These are phyloP conservation scores for Penicillium maclennaniae DNA, from an alignment of 495 filamentous ascomycete genomes.

Conservation along the genomic window DNA sequence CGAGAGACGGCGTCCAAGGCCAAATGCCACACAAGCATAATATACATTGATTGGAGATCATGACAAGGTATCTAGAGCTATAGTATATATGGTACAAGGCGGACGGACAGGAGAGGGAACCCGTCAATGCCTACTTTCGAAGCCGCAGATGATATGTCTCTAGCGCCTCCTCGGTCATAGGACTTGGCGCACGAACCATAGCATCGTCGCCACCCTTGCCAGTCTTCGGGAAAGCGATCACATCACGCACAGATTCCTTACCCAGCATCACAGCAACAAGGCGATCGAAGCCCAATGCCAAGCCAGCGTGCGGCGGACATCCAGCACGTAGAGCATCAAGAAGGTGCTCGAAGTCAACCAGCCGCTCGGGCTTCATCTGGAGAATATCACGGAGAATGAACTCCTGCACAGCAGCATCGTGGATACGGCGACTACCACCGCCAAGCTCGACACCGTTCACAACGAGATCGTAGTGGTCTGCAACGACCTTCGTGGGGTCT, in stretches of 20 bases:
- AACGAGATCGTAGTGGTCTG: slow-evolving; percentile 91
- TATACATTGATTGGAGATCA: slow-evolving; percentile 13
- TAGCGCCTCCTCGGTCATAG: slow-evolving; percentile 59
- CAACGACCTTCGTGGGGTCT: slow-evolving; percentile 66
- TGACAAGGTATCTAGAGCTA: slow-evolving; percentile 20
- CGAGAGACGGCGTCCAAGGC: neutral
- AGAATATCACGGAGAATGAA: slow-evolving; percentile 83
- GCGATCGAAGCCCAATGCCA: slow-evolving; percentile 90
- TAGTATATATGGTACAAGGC: slow-evolving; percentile 6
- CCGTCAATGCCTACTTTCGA: slow-evolving; percentile 15
- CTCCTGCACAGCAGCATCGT: slow-evolving; percentile 78
- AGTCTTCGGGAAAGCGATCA: slow-evolving; percentile 94
- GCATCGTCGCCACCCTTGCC: slow-evolving; percentile 77
- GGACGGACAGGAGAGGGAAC: neutral
- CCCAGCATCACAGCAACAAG: slow-evolving; percentile 77
- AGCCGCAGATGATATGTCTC: slow-evolving; percentile 61
- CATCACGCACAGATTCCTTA: slow-evolving; percentile 74
- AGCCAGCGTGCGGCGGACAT: slow-evolving; percentile 95
- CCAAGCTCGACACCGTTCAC: slow-evolving; percentile 94
- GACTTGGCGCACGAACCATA: slow-evolving; percentile 70
- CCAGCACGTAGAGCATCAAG: slow-evolving; percentile 77
- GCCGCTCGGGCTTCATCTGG: slow-evolving; percentile 54
- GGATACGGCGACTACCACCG: slow-evolving; percentile 89
- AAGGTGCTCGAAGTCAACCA: slow-evolving; percentile 78
- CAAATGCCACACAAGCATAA: neutral